These are phyloP conservation scores for Gremmenia infestans DNA, from an alignment of 2,329 filamentous ascomycete species.

Conservation along the genomic window DNA sequence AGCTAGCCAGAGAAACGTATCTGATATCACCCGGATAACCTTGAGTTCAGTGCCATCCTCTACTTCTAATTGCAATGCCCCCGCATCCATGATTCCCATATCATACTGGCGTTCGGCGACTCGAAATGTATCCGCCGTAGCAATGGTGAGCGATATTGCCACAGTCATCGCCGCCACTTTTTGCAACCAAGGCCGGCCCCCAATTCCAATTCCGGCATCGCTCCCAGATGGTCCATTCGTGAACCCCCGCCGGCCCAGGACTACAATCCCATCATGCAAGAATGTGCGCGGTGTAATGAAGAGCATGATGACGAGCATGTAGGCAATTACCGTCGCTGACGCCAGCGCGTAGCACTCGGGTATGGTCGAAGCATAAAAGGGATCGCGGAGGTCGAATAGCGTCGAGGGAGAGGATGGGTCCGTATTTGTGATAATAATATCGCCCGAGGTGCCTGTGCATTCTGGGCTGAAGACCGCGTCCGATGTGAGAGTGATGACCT, in stretches of 20 bases:
- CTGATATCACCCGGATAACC: conserved; percentile 85
- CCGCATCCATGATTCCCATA: conserved; percentile 73
- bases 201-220: conserved; percentile 73
- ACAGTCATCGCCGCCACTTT: conserved; percentile 71
- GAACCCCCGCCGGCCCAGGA: conserved; percentile 76
- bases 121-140: conserved; percentile 83
- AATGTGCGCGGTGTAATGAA: conserved; percentile 89
- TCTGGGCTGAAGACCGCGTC: conserved; percentile 45
- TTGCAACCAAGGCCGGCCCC: conserved; percentile 89
- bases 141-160: conserved; percentile 84
- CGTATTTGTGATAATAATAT: conserved; percentile 22
- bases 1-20: conserved; percentile 94
- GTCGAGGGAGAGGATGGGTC: conserved; percentile 13
- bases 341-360: conserved; percentile 92
- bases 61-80: conserved; percentile 69
- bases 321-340: conserved; percentile 82
- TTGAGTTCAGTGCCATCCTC: conserved; percentile 82
- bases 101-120: conserved; percentile 80
- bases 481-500: conserved; percentile 37
- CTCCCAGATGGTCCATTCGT: conserved; percentile 70
- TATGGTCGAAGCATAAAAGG: conserved; percentile 90
- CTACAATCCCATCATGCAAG: conserved; percentile 77
- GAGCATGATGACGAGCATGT: conserved; percentile 85
- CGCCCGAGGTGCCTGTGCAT: conserved; percentile 38
- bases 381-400: conserved; percentile 61